These are phyloP conservation scores for Trypanosoma platydactyli DNA, from an alignment of 208 protist species.

Conservation along the genomic window DNA sequence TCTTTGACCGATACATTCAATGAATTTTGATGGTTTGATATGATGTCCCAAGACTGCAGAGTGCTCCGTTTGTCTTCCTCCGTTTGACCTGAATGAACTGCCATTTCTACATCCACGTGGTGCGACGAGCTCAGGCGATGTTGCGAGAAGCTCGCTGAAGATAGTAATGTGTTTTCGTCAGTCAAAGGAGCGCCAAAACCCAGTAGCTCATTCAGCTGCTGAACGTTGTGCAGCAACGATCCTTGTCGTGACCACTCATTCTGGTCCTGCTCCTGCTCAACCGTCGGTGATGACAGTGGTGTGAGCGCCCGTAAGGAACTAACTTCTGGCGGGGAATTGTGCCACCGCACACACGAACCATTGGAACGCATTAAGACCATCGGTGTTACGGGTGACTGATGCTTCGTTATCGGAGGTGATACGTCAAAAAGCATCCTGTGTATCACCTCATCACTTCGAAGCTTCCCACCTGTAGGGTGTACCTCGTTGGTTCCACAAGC, in stretches of 20 bases:
- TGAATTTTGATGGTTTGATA: no score
- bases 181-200: background rate
- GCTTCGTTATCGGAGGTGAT: background rate
- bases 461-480: no score
- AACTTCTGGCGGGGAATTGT: background rate
- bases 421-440: background rate
- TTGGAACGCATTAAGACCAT: background rate
- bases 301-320: background rate
- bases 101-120: background rate
- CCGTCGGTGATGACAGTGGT: background rate
- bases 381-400: background rate
- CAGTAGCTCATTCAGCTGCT: constrained; percentile 6
- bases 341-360: constrained; percentile 3
- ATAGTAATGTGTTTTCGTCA: background rate
- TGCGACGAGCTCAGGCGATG: background rate
- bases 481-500: background rate
- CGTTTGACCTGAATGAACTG: background rate
- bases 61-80: no score
- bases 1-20: no score
- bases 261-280: background rate
- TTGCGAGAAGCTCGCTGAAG: background rate
- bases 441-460: background rate
- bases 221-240: constrained; percentile 7
- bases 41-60: no score
- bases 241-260: background rate